A percentile compares a stretch with the other conserved stretches of the same genome.
Conservation (phyloP, 176 grass and related monocot species). For the Avena sativa region DNA sequence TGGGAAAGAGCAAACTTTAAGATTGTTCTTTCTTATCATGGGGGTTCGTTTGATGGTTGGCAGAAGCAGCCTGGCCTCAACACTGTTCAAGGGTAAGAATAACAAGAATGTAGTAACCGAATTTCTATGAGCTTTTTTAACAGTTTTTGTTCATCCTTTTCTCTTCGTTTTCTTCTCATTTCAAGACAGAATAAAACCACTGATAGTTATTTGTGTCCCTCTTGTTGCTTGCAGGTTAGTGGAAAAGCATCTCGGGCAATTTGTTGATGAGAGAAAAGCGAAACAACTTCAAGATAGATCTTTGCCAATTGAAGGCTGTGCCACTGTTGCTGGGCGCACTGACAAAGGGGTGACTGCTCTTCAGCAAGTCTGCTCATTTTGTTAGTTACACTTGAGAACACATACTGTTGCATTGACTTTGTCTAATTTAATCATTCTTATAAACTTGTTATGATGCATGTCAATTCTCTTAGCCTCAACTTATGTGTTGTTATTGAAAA, state of each 20-base stretch:
- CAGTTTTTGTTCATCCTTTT: conserved; percentile 1
- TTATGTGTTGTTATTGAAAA: not conserved
- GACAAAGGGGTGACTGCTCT: conserved; percentile 98
- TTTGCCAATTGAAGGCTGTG: conserved; percentile 88
- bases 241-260: conserved; percentile 77
- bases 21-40: conserved; percentile 86
- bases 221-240: conserved; percentile 54
- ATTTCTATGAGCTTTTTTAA: not conserved
- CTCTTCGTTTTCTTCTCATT: conserved; percentile 21
- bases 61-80: conserved; percentile 84
- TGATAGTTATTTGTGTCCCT: not conserved
- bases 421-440: not conserved
- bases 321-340: conserved; percentile 77
- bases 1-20: conserved; percentile 89
- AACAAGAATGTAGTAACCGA: not conserved
- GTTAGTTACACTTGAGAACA: conserved; percentile 69
- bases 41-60: conserved; percentile 87
- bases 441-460: conserved; percentile 25
- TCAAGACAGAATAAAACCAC: not conserved
- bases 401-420: not conserved
- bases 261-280: conserved; percentile 93
- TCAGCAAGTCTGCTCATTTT: conserved; percentile 99
- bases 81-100: conserved; percentile 94
- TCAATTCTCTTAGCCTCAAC: not conserved
- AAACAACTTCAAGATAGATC: conserved; percentile 76